phyloP scores from a whole-genome alignment of 2,329 filamentous ascomycete species.

The Blastomyces emzantsi region DNA sequence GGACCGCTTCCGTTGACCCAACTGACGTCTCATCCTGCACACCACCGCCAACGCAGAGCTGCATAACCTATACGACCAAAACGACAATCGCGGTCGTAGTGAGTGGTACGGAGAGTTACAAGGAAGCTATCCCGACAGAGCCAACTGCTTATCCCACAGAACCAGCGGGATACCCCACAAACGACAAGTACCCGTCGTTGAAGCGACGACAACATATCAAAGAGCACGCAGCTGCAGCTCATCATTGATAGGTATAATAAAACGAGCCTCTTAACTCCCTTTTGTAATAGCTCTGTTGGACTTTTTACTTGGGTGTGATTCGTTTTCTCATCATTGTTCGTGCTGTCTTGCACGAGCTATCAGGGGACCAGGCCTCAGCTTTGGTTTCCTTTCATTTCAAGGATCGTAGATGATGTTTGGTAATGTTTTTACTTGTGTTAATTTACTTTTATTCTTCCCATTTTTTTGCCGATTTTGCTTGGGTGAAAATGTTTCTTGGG shows the following conservation, averaged over 20 bases:
- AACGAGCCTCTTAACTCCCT: background rate
- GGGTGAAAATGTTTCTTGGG: background rate
- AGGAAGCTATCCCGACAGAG: background rate
- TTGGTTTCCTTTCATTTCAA: background rate
- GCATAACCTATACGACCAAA: slow-evolving; percentile 4
- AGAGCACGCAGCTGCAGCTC: background rate
- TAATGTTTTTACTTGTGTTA: background rate
- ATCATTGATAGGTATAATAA: background rate
- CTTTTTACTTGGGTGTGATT: background rate
- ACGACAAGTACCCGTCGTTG: background rate
- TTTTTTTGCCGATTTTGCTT: background rate
- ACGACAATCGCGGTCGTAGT: background rate
- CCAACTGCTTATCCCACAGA: background rate
- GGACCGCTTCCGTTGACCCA: background rate
- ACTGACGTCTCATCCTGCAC: background rate
- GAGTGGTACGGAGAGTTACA: background rate
- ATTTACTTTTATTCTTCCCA: background rate
- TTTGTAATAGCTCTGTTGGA: background rate
- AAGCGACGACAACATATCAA: background rate
- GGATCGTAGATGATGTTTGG: background rate
- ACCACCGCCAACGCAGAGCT: slow-evolving; percentile 1
- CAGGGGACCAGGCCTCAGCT: background rate
- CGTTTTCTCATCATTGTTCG: background rate
- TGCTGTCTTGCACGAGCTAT: background rate
- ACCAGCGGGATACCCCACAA: background rate